These are phyloP conservation scores for Pyricularia sp. DNA, from an alignment of 2,329 filamentous ascomycete species.

Conservation along the genomic window DNA sequence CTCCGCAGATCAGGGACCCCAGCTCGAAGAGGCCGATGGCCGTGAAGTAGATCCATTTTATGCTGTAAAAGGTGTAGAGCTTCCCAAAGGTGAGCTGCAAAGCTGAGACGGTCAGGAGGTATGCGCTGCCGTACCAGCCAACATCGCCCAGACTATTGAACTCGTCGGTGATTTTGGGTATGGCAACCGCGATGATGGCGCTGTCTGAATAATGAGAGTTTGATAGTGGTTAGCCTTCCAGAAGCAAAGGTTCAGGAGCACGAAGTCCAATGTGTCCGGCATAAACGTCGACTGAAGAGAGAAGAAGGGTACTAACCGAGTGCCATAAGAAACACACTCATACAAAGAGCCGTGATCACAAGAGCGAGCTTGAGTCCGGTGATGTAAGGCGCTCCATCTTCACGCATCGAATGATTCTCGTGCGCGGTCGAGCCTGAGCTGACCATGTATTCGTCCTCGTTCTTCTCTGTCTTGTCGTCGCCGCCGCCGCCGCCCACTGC, in stretches of 20 bases:
- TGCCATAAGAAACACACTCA: constrained; percentile 34
- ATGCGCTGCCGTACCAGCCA: constrained; percentile 32
- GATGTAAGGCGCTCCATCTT: constrained; percentile 29
- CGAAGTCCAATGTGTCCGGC: too few species aligned
- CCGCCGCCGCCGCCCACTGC: too few species aligned
- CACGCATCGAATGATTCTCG: constrained; percentile 11
- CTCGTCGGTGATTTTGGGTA: constrained; percentile 24
- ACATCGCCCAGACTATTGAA: constrained; percentile 29
- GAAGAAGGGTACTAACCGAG: constrained; percentile 12
- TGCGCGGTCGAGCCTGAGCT: not conserved
- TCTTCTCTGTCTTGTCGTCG: not conserved
- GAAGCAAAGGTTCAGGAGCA: too few species aligned
- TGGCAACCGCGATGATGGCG: constrained; percentile 23
- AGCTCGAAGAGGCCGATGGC: constrained; percentile 25
- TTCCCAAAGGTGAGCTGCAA: constrained; percentile 23
- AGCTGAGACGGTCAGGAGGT: constrained; percentile 23
- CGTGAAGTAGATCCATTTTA: constrained; percentile 23
- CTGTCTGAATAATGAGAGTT: too few species aligned
- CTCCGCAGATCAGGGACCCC: constrained; percentile 24
- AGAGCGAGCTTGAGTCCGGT: constrained; percentile 24
- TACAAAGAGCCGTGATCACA: constrained; percentile 32
- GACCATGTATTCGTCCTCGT: not conserved
- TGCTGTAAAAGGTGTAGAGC: constrained; percentile 26
- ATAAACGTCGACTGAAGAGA: not conserved
- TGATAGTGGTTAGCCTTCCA: too few species aligned